phyloP scores from a whole-genome alignment of 495 filamentous ascomycete genomes.

The Viridothelium virens region DNA sequence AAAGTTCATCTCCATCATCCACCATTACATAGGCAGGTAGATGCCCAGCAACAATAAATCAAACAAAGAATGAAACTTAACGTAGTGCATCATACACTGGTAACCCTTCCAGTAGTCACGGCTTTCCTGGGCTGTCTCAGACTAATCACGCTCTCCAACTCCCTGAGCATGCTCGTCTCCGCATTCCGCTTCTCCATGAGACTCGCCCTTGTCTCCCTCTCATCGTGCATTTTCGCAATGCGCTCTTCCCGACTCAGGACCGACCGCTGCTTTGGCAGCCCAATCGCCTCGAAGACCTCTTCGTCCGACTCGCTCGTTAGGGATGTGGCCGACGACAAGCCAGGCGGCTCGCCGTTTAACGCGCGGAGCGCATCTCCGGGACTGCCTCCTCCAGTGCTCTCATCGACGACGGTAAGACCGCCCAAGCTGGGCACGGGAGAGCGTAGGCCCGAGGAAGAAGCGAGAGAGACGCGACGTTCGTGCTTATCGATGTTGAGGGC shows the following conservation, averaged over 20 bases:
- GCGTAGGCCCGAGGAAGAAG: slow-evolving; percentile 53
- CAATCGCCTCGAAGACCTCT: slow-evolving; percentile 86
- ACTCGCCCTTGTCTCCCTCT: slow-evolving; percentile 61
- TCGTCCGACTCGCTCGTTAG: slow-evolving; percentile 44
- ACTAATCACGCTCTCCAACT: slow-evolving; percentile 84
- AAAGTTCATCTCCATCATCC: not conserved
- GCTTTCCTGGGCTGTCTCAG: slow-evolving; percentile 49
- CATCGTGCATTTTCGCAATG: slow-evolving; percentile 80
- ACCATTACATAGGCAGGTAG: not conserved
- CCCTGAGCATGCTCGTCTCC: slow-evolving; percentile 78
- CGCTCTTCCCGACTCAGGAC: slow-evolving; percentile 80
- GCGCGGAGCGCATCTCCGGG: slow-evolving; percentile 68
- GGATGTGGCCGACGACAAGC: slow-evolving; percentile 36
- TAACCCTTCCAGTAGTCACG: slow-evolving; percentile 41
- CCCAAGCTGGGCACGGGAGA: slow-evolving; percentile 76
- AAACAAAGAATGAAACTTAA: not conserved
- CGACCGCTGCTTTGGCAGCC: slow-evolving; percentile 58
- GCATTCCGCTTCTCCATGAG: slow-evolving; percentile 66
- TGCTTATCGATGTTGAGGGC: slow-evolving; percentile 64
- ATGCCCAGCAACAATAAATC: not conserved
- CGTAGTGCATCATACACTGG: slow-evolving; percentile 36
- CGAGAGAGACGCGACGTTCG: slow-evolving; percentile 59
- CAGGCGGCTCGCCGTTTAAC: slow-evolving; percentile 54
- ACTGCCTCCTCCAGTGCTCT: slow-evolving; percentile 46
- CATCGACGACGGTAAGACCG: slow-evolving; percentile 75